A percentile compares a stretch with the other conserved stretches of the same genome.
phyloP scores from a whole-genome alignment of 306 rosid species.

The Trichosanthes truncata region DNA sequence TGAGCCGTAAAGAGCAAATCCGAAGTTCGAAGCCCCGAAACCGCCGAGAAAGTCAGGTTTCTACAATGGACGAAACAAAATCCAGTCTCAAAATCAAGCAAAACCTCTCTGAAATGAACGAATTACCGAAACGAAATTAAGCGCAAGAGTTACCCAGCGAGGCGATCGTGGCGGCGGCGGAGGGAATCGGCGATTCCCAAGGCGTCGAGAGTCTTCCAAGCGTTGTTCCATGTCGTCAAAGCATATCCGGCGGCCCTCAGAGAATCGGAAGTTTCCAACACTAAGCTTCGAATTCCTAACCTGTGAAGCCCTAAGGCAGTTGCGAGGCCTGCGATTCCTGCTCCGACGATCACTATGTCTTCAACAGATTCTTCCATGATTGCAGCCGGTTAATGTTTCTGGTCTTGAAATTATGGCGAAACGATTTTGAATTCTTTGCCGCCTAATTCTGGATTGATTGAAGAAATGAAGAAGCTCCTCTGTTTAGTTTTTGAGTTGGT shows the following conservation, averaged over 20 bases:
- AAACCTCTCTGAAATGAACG: neutral
- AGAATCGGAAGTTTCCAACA: slow-evolving; percentile 37
- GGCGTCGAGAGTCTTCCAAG: slow-evolving; percentile 54
- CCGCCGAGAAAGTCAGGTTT: slow-evolving; percentile 2
- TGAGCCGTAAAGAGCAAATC: neutral
- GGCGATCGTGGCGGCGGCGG: slow-evolving; percentile 25
- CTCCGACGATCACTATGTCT: slow-evolving; percentile 60
- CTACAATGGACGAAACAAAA: neutral
- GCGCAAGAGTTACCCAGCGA: slow-evolving; percentile 19
- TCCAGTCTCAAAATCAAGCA: neutral
- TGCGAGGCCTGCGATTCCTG: slow-evolving; percentile 53
- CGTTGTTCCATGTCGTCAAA: slow-evolving; percentile 36
- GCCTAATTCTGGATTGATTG: neutral
- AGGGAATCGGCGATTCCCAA: slow-evolving; percentile 38
- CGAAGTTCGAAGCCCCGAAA: neutral
- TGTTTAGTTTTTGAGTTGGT: neutral
- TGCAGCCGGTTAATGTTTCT: neutral
- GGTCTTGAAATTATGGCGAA: too few species aligned
- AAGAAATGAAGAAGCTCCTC: neutral
- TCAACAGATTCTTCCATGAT: neutral
- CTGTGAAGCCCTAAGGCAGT: slow-evolving; percentile 57
- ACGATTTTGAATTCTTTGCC: neutral
- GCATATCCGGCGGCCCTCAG: slow-evolving; percentile 41
- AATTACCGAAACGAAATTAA: neutral
- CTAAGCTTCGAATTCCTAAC: slow-evolving; percentile 41